Evolutionary conservation across 331 rosid genomes (phyloP).

Genomic region (Rhamnella rubrinervis): DNA sequence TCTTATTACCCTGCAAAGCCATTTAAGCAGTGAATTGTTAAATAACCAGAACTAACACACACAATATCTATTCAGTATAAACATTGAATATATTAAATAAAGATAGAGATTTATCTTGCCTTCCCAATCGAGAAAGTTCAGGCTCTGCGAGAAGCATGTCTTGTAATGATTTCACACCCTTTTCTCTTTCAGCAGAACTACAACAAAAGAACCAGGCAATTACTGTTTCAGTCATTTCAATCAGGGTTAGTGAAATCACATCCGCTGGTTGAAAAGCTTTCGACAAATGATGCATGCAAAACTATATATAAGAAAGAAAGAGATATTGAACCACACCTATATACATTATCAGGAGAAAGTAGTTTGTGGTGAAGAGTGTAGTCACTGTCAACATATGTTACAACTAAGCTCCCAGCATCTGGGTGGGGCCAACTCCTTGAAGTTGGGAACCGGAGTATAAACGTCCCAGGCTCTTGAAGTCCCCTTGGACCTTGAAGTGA

Average conservation of each 20-base stretch:
- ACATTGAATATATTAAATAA: conserved; percentile 1
- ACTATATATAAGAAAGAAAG: neutral
- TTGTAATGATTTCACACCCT: conserved; percentile 51
- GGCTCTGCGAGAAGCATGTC: conserved; percentile 88
- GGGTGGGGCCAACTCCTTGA: conserved; percentile 99
- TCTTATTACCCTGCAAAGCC: conserved; percentile 70
- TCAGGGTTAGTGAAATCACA: neutral
- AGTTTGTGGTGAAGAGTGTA: conserved; percentile 68
- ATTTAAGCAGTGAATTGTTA: neutral
- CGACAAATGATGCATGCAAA: too few relatives aligned
- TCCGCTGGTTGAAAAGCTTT: too few relatives aligned
- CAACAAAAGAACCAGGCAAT: conserved; percentile 3
- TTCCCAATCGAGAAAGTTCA: conserved; percentile 81
- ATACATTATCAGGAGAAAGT: conserved; percentile 58
- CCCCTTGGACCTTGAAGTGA: conserved; percentile 85
- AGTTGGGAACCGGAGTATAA: conserved; percentile 87
- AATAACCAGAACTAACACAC: conserved; percentile 4
- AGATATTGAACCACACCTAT: conserved; percentile 44
- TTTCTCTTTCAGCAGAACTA: conserved; percentile 46
- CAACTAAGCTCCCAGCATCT: conserved; percentile 86
- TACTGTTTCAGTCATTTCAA: conserved; percentile 6
- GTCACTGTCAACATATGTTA: conserved; percentile 71
- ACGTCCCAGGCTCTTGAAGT: conserved; percentile 88
- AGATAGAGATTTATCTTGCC: conserved; percentile 43
- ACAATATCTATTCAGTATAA: neutral